Evolutionary conservation across 805 yeast genomes (phyloP).

Genomic region (Jamesozyma gamospora): DNA sequence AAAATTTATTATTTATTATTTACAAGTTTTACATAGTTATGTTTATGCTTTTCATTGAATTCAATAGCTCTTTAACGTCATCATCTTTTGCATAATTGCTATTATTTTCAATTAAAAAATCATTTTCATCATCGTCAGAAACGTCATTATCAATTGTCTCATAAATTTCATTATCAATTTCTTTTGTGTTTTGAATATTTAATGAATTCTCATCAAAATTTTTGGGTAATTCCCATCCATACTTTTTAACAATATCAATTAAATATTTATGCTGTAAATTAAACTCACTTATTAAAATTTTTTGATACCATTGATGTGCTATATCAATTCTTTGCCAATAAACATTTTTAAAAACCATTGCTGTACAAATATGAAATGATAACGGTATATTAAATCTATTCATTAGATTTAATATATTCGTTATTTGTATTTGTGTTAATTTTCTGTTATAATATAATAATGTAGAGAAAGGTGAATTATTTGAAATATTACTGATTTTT

Average conservation of each 20-base stretch:
- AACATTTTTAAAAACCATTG: slow-evolving; percentile 18
- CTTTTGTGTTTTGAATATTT: background rate
- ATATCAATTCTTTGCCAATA: slow-evolving; percentile 10
- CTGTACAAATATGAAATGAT: slow-evolving; percentile 19
- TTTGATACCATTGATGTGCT: slow-evolving; percentile 24
- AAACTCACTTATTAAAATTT: slow-evolving; percentile 16
- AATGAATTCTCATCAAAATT: background rate
- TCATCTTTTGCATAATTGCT: no score
- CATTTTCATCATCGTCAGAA: background rate
- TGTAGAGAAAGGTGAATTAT: slow-evolving; percentile 19
- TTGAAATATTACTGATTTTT: slow-evolving; percentile 8
- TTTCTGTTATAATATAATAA: slow-evolving; percentile 15
- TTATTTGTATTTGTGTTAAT: slow-evolving; percentile 12
- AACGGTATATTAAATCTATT: slow-evolving; percentile 13
- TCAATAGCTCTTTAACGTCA: background rate
- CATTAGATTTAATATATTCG: slow-evolving; percentile 16
- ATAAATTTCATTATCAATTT: background rate
- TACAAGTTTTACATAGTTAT: no score
- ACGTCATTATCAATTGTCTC: background rate
- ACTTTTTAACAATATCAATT: slow-evolving; percentile 9
- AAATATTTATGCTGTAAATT: slow-evolving; percentile 14
- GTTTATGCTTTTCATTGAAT: background rate
- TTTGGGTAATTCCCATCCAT: slow-evolving; percentile 23
- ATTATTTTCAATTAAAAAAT: background rate
- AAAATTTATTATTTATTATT: no score